phyloP scores from a whole-genome alignment of 2,329 filamentous ascomycete species.

The Pseudocercospora musae region DNA sequence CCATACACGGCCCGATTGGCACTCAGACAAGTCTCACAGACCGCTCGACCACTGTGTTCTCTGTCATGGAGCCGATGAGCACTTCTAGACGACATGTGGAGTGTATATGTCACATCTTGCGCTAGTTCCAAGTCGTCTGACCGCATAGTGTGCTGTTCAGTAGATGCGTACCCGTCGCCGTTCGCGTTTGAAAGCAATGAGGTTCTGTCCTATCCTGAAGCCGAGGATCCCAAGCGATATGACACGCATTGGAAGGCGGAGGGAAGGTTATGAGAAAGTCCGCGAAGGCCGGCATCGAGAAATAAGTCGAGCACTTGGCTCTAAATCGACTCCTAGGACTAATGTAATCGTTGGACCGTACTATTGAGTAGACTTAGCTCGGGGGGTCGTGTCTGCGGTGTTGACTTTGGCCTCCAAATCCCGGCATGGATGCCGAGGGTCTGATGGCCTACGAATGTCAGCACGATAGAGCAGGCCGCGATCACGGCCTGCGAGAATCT shows the following conservation, averaged over 20 bases:
- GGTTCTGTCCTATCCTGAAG: too few relatives aligned
- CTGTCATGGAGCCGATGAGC: background rate
- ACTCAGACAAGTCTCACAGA: background rate
- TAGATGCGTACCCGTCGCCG: too few relatives aligned
- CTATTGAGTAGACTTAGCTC: too few relatives aligned
- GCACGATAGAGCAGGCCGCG: background rate
- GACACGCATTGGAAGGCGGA: too few relatives aligned
- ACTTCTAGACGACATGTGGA: background rate
- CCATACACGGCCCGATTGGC: background rate
- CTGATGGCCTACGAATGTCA: background rate
- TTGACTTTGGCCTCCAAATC: background rate
- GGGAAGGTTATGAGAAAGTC: too few relatives aligned
- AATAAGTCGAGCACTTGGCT: too few relatives aligned
- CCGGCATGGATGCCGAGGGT: background rate
- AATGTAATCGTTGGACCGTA: too few relatives aligned
- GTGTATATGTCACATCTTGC: background rate
- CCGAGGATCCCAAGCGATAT: too few relatives aligned
- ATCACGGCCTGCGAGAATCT: background rate
- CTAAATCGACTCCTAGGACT: too few relatives aligned
- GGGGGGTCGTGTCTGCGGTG: background rate
- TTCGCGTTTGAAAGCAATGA: too few relatives aligned
- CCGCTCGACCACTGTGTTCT: background rate
- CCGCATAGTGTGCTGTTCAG: too few relatives aligned
- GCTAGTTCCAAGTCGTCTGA: background rate
- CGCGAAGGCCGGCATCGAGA: too few relatives aligned